Evolutionary conservation across 2,329 filamentous ascomycete species (phyloP).

Genomic region (Aphanocladium album): DNA sequence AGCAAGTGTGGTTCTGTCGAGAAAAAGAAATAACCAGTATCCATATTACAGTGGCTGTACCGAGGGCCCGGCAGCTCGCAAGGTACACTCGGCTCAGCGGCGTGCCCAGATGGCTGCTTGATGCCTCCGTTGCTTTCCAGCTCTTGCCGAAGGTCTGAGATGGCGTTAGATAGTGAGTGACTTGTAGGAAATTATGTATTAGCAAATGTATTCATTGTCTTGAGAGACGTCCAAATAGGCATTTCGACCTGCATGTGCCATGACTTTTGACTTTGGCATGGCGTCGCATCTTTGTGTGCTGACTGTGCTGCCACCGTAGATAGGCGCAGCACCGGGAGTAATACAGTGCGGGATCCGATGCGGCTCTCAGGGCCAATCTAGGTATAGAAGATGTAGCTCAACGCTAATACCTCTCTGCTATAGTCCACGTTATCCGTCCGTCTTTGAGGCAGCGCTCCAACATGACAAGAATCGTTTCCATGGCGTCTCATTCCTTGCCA

Average conservation of each 20-base stretch:
- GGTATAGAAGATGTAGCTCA: not conserved
- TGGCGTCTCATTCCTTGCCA: not conserved
- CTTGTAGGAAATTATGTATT: not conserved
- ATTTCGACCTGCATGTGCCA: not conserved
- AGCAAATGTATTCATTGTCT: not conserved
- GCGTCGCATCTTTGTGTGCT: not conserved
- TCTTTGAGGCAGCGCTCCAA: not conserved
- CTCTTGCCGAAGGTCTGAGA: not conserved
- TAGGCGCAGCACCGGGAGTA: not conserved
- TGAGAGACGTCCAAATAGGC: not conserved
- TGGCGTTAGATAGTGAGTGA: not conserved
- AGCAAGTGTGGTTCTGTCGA: no score
- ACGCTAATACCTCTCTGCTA: not conserved
- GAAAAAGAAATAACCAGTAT: no score
- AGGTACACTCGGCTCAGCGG: not conserved
- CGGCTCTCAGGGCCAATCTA: not conserved
- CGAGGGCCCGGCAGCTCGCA: not conserved
- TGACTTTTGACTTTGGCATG: not conserved
- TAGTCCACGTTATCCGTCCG: not conserved
- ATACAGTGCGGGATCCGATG: not conserved
- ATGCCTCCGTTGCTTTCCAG: not conserved
- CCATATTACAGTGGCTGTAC: not conserved
- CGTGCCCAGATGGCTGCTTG: not conserved
- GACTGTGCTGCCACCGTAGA: not conserved
- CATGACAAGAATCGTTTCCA: not conserved